phyloP scores from a whole-genome alignment of 1,139 yeast species.

The Debaryomyces robertsiae region DNA sequence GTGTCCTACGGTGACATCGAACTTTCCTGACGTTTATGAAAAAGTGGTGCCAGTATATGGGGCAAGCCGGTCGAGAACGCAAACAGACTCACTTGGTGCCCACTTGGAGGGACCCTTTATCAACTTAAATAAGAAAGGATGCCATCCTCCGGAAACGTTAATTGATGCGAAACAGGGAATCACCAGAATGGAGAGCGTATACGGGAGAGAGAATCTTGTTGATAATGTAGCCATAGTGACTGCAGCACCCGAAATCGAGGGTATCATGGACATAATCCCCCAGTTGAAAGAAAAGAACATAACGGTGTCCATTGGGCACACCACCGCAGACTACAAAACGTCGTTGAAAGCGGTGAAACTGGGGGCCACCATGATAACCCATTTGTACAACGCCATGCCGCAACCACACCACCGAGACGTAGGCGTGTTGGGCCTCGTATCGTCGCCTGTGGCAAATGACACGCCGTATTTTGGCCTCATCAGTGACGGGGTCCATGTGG shows the following conservation, averaged over 20 bases:
- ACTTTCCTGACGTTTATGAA: conserved; percentile 53
- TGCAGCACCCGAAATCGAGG: conserved; percentile 64
- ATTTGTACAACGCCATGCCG: conserved; percentile 69
- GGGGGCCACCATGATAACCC: conserved; percentile 66
- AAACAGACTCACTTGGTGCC: conserved; percentile 62
- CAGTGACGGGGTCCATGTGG: conserved; percentile 66
- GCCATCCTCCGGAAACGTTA: conserved; percentile 63
- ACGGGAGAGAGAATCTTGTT: conserved; percentile 45
- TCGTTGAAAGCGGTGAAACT: conserved; percentile 51
- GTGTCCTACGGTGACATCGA: conserved; percentile 65
- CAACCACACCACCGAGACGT: conserved; percentile 66
- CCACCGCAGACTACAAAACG: conserved; percentile 51
- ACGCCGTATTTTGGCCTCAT: conserved; percentile 60
- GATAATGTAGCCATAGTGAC: conserved; percentile 55
- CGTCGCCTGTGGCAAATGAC: conserved; percentile 35
- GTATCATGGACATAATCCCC: conserved; percentile 54
- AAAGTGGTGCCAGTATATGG: conserved; percentile 52
- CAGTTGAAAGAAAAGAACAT: conserved; percentile 36
- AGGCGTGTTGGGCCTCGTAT: conserved; percentile 59
- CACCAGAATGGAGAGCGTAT: conserved; percentile 41
- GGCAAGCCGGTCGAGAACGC: conserved; percentile 34
- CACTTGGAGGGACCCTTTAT: conserved; percentile 69
- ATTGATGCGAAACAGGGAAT: conserved; percentile 47
- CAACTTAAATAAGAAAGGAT: conserved; percentile 57
- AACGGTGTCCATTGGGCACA: conserved; percentile 60